Conservation (phyloP, 2,329 filamentous ascomycete genomes). For the Apiospora phragmitis region DNA sequence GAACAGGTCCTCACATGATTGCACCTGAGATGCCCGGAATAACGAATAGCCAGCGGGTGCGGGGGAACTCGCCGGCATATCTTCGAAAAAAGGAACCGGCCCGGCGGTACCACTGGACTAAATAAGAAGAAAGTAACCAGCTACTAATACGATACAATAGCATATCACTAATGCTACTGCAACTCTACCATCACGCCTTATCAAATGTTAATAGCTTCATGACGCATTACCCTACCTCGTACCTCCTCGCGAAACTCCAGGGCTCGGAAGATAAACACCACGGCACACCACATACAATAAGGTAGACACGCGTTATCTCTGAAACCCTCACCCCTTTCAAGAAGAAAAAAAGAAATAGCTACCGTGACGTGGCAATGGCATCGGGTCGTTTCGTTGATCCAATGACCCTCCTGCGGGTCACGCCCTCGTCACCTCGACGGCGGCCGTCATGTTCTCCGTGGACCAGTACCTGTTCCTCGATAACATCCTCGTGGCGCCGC, state of each 20-base stretch:
- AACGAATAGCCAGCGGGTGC: neutral
- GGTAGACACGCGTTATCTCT: neutral
- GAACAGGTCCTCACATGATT: neutral
- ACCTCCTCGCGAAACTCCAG: neutral
- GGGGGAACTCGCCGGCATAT: neutral
- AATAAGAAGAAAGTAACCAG: neutral
- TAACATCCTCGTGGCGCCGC: slow-evolving; percentile 33
- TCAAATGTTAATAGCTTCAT: neutral
- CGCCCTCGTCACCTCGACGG: slow-evolving; percentile 50
- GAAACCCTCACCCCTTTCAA: neutral
- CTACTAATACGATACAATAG: neutral
- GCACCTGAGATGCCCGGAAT: neutral
- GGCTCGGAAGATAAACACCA: neutral
- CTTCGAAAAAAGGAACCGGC: neutral
- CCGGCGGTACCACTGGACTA: neutral
- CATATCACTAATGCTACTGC: neutral
- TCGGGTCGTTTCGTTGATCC: slow-evolving; percentile 39
- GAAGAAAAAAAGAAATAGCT: neutral
- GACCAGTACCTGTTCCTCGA: slow-evolving; percentile 46
- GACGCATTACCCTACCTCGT: neutral
- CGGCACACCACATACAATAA: neutral
- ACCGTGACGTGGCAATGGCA: slow-evolving; percentile 31
- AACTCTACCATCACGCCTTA: neutral
- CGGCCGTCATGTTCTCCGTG: slow-evolving; percentile 44
- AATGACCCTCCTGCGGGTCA: slow-evolving; percentile 39